Percentiles rank a stretch among this genome's conserved stretches.
These are phyloP conservation scores for Cucumis cinereus DNA, from an alignment of 306 rosid genomes.

Conservation along the genomic window DNA sequence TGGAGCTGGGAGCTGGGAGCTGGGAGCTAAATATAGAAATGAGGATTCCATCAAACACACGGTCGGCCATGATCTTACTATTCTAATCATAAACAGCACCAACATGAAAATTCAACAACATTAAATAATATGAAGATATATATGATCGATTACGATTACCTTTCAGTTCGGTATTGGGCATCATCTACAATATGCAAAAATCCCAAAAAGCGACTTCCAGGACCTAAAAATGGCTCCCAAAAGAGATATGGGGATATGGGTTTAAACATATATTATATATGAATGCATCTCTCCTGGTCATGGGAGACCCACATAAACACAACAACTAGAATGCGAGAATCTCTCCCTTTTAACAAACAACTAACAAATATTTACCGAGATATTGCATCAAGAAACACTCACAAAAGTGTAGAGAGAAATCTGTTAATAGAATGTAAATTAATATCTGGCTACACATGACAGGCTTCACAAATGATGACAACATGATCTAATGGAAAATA, in stretches of 20 bases:
- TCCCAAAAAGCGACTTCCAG: neutral
- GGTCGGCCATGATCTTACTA: neutral
- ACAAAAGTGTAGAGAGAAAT: neutral
- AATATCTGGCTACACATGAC: slow-evolving; percentile 1
- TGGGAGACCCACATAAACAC: neutral
- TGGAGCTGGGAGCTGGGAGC: neutral
- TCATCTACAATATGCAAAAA: neutral
- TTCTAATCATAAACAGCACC: neutral
- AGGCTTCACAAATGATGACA: neutral
- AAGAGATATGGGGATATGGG: neutral
- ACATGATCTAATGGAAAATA: neutral
- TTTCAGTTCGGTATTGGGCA: neutral
- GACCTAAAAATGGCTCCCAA: neutral
- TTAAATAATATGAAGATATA: neutral
- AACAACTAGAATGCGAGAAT: neutral
- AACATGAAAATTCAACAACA: neutral
- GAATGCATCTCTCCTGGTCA: neutral
- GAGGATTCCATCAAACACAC: neutral
- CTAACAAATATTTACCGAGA: neutral
- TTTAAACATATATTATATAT: neutral
- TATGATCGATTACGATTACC: neutral
- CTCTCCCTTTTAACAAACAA: neutral
- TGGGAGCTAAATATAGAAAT: neutral
- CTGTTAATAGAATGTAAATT: neutral
- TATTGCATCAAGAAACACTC: neutral